These are phyloP conservation scores for Cytospora chrysosperma DNA, from an alignment of 2,329 filamentous ascomycete genomes.

Conservation along the genomic window DNA sequence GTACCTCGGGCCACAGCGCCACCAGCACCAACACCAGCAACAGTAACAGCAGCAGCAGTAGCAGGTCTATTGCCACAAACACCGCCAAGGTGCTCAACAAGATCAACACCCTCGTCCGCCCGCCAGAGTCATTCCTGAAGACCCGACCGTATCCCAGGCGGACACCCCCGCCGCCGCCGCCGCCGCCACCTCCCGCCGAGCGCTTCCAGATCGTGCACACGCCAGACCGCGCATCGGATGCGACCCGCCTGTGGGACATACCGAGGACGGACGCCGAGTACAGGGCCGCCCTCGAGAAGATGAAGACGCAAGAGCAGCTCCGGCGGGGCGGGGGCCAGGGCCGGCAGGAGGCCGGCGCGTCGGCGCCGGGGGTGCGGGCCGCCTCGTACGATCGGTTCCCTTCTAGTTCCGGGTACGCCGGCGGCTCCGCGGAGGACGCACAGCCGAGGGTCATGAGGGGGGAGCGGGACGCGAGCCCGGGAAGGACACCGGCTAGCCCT, in stretches of 20 bases:
- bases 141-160: conserved; percentile 1
- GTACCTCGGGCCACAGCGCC: background rate
- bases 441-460: background rate
- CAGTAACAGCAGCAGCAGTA: background rate
- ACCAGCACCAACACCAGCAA: background rate
- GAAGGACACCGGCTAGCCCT: background rate
- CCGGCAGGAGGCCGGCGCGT: background rate
- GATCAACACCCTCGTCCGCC: conserved; percentile 13
- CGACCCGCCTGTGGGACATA: background rate
- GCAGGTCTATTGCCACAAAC: background rate
- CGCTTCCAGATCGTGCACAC: conserved; percentile 17
- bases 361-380: background rate
- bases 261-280: conserved; percentile 20
- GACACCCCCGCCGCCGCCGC: background rate
- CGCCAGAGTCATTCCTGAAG: background rate
- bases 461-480: no score
- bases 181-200: background rate
- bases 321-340: background rate
- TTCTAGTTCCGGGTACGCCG: background rate
- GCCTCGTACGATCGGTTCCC: background rate
- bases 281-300: conserved; percentile 7
- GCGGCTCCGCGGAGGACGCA: no score
- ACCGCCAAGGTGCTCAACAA: conserved; percentile 11
- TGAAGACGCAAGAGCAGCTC: background rate
- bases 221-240: conserved; percentile 11